Conservation (phyloP, 306 rosid species). For the Myrica gale region DNA sequence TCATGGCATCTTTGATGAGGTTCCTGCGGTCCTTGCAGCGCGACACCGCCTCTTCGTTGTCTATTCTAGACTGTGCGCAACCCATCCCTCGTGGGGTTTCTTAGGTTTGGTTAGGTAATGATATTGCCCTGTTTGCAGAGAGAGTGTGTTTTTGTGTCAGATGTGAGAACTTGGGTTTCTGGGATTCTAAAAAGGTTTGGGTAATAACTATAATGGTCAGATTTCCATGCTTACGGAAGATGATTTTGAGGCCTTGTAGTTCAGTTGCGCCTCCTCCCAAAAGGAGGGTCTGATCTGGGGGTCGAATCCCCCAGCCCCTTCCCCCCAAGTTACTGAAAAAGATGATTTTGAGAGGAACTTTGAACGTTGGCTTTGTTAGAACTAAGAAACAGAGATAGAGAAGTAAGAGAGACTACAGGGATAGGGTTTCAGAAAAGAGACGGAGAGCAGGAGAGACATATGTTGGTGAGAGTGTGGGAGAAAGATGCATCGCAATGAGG, state of each 20-base stretch:
- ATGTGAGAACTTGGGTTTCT: background rate
- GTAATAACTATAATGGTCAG: background rate
- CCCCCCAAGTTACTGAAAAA: no score
- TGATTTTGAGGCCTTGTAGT: slow-evolving; percentile 17
- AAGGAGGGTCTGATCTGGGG: no score
- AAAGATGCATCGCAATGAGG: background rate
- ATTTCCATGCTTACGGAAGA: background rate
- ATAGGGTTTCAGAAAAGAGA: background rate
- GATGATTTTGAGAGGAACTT: slow-evolving; percentile 4
- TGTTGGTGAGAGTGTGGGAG: background rate
- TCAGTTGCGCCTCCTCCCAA: no score
- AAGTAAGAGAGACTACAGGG: background rate
- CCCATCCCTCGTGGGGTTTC: slow-evolving; percentile 46
- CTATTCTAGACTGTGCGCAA: slow-evolving; percentile 80
- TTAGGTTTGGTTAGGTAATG: background rate
- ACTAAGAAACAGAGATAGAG: background rate
- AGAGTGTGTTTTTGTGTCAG: background rate
- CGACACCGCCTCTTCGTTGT: slow-evolving; percentile 77
- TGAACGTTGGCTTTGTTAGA: background rate
- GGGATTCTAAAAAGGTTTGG: background rate
- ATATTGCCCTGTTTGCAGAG: background rate
- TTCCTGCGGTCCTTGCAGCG: slow-evolving; percentile 73
- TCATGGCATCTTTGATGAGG: slow-evolving; percentile 69
- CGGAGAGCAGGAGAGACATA: background rate
- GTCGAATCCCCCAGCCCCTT: no score